phyloP scores from a whole-genome alignment of 257 asterid genomes.

The Salvia miltiorrhiza region DNA sequence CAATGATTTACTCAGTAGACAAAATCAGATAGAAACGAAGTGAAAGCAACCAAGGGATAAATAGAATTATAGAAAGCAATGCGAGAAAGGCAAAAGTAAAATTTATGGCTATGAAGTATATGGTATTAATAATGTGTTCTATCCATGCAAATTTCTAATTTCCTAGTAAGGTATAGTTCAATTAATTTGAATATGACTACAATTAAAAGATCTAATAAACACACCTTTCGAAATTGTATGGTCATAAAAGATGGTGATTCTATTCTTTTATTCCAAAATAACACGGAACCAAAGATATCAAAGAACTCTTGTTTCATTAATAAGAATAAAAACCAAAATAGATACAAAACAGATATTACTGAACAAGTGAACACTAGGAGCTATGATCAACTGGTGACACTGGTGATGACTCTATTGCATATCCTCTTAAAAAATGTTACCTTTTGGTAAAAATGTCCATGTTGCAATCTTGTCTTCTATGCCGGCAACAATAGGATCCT shows the following conservation, averaged over 20 bases:
- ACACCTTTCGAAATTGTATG: neutral
- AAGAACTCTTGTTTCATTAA: neutral
- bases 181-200: neutral
- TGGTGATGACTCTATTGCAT: neutral
- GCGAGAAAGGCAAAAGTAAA: neutral
- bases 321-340: conserved; percentile 4
- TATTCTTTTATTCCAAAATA: neutral
- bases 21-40: neutral
- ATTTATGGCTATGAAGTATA: conserved; percentile 2
- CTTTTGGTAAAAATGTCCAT: conserved; percentile 95
- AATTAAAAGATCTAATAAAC: conserved; percentile 9
- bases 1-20: neutral
- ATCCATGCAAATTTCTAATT: neutral
- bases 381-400: conserved; percentile 4
- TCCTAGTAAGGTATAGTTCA: neutral
- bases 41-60: neutral
- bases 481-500: conserved; percentile 93
- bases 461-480: conserved; percentile 95
- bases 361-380: neutral
- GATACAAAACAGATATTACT: neutral
- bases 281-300: neutral
- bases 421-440: conserved; percentile 28
- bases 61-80: conserved; percentile 1
- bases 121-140: neutral
- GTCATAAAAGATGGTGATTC: neutral